Conservation (phyloP, 345 rosid species). For the Brassica juncea region DNA sequence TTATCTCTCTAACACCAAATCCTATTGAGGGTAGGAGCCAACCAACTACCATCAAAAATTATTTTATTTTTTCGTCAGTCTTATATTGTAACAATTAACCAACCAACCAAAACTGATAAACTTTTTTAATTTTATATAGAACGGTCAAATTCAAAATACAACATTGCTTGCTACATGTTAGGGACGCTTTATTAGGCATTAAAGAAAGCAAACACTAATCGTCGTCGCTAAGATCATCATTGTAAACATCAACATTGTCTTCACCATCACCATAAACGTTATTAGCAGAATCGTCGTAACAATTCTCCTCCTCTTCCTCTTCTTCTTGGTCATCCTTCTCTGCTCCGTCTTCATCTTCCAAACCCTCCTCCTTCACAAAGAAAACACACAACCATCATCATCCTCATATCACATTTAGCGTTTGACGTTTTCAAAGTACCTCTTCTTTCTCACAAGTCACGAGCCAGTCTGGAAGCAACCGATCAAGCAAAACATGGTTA, state of each 20-base stretch:
- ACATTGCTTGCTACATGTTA: conserved; percentile 7
- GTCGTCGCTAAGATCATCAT: conserved; percentile 46
- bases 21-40: not conserved
- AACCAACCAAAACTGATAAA: not conserved
- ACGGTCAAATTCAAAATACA: conserved; percentile 1
- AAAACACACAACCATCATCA: not conserved
- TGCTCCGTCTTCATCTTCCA: conserved; percentile 20
- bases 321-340: conserved; percentile 34
- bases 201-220: conserved; percentile 9
- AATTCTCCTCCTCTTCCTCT: conserved; percentile 13
- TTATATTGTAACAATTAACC: not conserved
- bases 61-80: not conserved
- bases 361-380: conserved; percentile 36
- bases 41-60: not conserved
- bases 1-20: not conserved
- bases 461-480: conserved; percentile 66
- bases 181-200: conserved; percentile 2
- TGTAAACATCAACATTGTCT: conserved; percentile 41
- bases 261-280: conserved; percentile 36
- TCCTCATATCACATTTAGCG: not conserved
- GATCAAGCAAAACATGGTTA: conserved; percentile 56
- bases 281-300: conserved; percentile 2
- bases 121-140: not conserved
- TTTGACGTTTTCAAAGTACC: conserved; percentile 41
- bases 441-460: conserved; percentile 58